phyloP scores from a whole-genome alignment of 441 rosid species.

The Euphorbia celastroides region DNA sequence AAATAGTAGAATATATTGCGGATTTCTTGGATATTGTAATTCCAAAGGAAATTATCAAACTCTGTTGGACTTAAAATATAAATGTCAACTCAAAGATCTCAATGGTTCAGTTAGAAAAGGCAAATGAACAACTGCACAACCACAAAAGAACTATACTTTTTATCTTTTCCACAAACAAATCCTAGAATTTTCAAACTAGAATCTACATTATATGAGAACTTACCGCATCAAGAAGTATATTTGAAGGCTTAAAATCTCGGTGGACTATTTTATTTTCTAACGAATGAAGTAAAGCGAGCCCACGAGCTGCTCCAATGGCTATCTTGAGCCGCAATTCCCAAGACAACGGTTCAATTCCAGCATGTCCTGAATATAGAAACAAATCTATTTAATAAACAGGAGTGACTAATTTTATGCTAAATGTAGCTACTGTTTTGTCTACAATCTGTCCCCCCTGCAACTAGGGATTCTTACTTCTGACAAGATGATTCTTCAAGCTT shows the following conservation, averaged over 20 bases:
- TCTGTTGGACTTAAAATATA: no score
- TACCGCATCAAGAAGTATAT: slow-evolving; percentile 80
- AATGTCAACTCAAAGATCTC: no score
- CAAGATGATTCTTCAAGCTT: slow-evolving; percentile 74
- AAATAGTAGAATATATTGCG: no score
- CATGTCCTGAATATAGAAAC: slow-evolving; percentile 29
- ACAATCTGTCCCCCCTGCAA: neutral
- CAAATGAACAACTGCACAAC: neutral
- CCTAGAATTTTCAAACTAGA: neutral
- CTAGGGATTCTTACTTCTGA: slow-evolving; percentile 47
- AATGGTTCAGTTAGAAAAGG: no score
- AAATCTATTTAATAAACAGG: neutral
- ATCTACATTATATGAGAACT: slow-evolving; percentile 17
- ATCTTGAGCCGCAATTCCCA: no score
- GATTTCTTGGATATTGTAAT: no score
- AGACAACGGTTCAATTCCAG: slow-evolving; percentile 45
- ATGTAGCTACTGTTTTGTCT: neutral
- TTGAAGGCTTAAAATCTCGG: slow-evolving; percentile 86
- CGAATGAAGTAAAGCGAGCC: slow-evolving; percentile 66
- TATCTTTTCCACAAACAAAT: no score
- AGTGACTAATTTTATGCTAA: neutral
- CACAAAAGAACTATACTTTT: neutral
- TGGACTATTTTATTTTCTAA: slow-evolving; percentile 75
- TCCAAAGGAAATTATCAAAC: no score
- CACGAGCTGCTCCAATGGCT: slow-evolving; percentile 83